Base-by-base conservation (phyloP, 2,329 filamentous ascomycete species). In the Tolypocladium inflatum region DNA sequence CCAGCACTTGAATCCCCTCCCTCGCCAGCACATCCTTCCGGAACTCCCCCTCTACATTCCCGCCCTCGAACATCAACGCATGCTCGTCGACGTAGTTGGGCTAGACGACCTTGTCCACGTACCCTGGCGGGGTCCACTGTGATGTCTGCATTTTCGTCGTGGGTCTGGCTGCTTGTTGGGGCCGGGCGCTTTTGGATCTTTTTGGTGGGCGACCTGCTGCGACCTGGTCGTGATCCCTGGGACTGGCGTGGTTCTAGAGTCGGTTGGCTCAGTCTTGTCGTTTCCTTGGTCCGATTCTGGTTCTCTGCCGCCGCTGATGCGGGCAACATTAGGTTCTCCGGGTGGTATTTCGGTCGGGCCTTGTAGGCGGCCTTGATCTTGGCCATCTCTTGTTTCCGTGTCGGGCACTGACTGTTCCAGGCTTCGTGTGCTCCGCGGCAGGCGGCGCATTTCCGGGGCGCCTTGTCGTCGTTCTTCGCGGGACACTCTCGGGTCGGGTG, bases 31-130 rank as follows among this genome's bases (percentile, higher is more conserved):
- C 75, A 0, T 75, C 72, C 21, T 73, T 68, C 48, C 81, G 76
- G 11, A 86, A 68, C 52, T 73, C 66, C 0, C 82, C 82, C 64
- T 88, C 82, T 0, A 90, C 88, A 68, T 92, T 76, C 0, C 83
- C 87, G 8, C 76, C 74, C 62, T 86, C 73, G 68, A 97, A 94
- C 70, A 99, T 76, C 80, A 90, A 96, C 26, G 78, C 77, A 74
- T 97, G 92, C 65, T 91, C 85, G 56, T 82, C 78, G 4, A 89
- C 89, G 72, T 97, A 97, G 66, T 96, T 93, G 4, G 93, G 93
- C 94, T 94, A 99, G 5, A 99, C 94, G 57, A 99, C 83, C 69
- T 89, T 83, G 70, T 97, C 92, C 42, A 97, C 91, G 70, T 97
- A 99, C 0, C 90, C 92, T 0, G 91, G 91, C 0, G 94, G 94